These are phyloP conservation scores for Helminthosporium solani DNA, from an alignment of 2,329 filamentous ascomycete species.

Conservation along the genomic window DNA sequence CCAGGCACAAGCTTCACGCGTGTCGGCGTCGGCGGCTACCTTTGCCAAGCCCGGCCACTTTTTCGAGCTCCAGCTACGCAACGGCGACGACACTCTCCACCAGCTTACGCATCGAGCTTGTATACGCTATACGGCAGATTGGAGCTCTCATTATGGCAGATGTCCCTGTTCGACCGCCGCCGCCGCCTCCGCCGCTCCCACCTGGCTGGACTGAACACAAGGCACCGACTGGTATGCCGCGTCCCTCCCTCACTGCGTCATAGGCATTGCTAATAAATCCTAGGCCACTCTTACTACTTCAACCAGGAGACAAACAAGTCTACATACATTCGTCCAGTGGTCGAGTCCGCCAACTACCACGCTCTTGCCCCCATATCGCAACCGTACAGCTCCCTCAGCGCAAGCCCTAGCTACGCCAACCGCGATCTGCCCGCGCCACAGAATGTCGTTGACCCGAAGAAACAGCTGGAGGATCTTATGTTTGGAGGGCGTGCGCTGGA, in stretches of 20 bases:
- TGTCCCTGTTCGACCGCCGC: constrained; percentile 33
- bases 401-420: constrained; percentile 24
- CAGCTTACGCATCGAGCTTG: not conserved
- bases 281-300: constrained; percentile 86
- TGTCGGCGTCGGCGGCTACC: constrained; percentile 30
- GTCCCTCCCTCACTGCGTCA: constrained; percentile 21
- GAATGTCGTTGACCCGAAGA: constrained; percentile 39
- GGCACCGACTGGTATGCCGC: constrained; percentile 67
- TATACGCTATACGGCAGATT: not conserved
- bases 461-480: constrained; percentile 54
- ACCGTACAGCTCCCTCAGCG: constrained; percentile 7
- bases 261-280: constrained; percentile 15
- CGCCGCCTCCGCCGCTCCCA: constrained; percentile 60
- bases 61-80: constrained; percentile 17
- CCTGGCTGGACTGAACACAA: constrained; percentile 92
- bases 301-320: constrained; percentile 79
- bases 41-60: constrained; percentile 32
- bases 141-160: constrained; percentile 24
- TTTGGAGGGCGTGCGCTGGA: constrained; percentile 24
- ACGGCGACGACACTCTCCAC: constrained; percentile 15
- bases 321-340: constrained; percentile 73
- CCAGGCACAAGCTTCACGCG: constrained; percentile 42
- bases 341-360: constrained; percentile 11
- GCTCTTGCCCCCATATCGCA: constrained; percentile 7
- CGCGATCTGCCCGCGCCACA: constrained; percentile 47